Conservation (phyloP, 2,329 filamentous ascomycete genomes). For the Aspergillus tamarii region DNA sequence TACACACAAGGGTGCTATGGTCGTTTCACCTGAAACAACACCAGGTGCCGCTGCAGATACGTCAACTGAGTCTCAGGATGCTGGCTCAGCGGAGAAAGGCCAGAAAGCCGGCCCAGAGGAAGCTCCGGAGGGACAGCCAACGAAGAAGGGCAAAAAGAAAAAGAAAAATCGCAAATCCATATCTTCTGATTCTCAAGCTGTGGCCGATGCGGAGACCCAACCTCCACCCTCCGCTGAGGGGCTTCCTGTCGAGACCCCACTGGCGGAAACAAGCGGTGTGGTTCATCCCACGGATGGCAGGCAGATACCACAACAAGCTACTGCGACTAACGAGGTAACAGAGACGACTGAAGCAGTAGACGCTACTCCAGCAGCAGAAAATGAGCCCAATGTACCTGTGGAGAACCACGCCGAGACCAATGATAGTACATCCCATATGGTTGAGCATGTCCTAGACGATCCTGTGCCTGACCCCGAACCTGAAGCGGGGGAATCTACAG, state of each 20-base stretch:
- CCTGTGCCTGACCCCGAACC: constrained; percentile 13
- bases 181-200: constrained; percentile 16
- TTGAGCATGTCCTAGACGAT: constrained; percentile 13
- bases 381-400: constrained; percentile 17
- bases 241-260: constrained; percentile 10
- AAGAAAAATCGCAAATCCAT: constrained; percentile 26
- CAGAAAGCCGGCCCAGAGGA: constrained; percentile 16
- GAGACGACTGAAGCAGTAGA: constrained; percentile 9
- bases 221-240: constrained; percentile 12
- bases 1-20: neutral
- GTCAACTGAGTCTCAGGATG: constrained; percentile 6
- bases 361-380: constrained; percentile 2
- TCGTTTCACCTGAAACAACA: neutral
- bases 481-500: constrained; percentile 16
- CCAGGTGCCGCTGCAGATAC: neutral
- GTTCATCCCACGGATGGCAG: constrained; percentile 7
- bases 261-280: constrained; percentile 24
- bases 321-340: neutral
- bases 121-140: constrained; percentile 16
- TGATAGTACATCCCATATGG: constrained; percentile 24
- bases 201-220: constrained; percentile 12
- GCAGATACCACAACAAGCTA: constrained; percentile 1
- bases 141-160: constrained; percentile 28
- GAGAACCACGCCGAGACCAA: constrained; percentile 23
- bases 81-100: neutral